These are phyloP conservation scores for Angomonas ambiguus DNA, from an alignment of 208 protist species.

Conservation along the genomic window DNA sequence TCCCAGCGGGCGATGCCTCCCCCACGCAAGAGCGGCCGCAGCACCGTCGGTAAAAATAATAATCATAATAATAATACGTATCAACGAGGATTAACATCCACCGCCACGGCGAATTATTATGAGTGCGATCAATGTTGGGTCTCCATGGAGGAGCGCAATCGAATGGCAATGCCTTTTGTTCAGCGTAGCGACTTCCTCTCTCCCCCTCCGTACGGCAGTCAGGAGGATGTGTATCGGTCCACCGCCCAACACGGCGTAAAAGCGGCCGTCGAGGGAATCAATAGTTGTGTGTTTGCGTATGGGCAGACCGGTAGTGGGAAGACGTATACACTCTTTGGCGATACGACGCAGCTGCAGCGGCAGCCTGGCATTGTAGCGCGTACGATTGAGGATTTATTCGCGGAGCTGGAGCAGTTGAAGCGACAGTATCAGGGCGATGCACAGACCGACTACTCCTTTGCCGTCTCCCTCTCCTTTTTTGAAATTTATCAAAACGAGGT, in stretches of 20 bases:
- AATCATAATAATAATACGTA: constrained; percentile 16
- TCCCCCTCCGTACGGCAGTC: constrained; percentile 53
- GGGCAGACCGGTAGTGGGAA: constrained; percentile 85
- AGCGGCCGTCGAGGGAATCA: constrained; percentile 78
- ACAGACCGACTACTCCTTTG: constrained; percentile 55
- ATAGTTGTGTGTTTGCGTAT: constrained; percentile 86
- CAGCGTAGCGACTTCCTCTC: constrained; percentile 60
- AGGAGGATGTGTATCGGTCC: constrained; percentile 67
- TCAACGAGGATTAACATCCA: constrained; percentile 28
- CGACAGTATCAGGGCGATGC: constrained; percentile 21
- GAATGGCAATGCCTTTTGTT: constrained; percentile 61
- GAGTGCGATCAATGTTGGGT: constrained; percentile 59
- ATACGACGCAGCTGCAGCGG: constrained; percentile 42
- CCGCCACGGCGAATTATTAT: constrained; percentile 61
- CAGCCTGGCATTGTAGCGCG: constrained; percentile 76
- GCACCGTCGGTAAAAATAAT: constrained; percentile 24
- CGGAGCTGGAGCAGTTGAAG: constrained; percentile 44
- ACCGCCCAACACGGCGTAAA: constrained; percentile 68
- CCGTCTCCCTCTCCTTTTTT: constrained; percentile 64
- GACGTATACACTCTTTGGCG: constrained; percentile 83
- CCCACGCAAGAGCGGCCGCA: neutral
- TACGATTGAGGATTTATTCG: constrained; percentile 60
- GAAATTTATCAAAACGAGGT: constrained; percentile 83
- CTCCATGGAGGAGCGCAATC: constrained; percentile 52
- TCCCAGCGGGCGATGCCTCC: too few relatives aligned